Conservation (phyloP, 2,329 filamentous ascomycete genomes). For the Epichloe aotearoae region DNA sequence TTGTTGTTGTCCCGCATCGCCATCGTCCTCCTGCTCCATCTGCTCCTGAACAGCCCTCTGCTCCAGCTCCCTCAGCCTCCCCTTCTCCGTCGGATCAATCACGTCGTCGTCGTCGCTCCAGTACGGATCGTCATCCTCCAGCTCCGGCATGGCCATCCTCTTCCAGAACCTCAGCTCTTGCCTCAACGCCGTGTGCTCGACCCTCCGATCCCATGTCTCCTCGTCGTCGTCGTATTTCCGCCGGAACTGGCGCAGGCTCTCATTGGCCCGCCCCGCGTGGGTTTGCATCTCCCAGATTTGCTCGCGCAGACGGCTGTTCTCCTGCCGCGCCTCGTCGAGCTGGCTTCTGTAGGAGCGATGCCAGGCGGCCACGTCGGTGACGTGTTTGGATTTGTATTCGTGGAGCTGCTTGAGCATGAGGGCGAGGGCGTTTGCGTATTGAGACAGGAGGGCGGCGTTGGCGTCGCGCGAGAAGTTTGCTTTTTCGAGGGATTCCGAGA, state of each 20-base stretch:
- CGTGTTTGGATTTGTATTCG: slow-evolving; percentile 50
- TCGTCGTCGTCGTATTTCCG: slow-evolving; percentile 43
- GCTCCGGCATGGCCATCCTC: slow-evolving; percentile 48
- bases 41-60: slow-evolving; percentile 29
- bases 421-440: slow-evolving; percentile 44
- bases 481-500: slow-evolving; percentile 49
- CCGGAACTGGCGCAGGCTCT: slow-evolving; percentile 42
- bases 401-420: slow-evolving; percentile 51
- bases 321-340: slow-evolving; percentile 50
- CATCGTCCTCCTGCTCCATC: slow-evolving; percentile 22
- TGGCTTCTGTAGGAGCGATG: slow-evolving; percentile 53
- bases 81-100: slow-evolving; percentile 47
- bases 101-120: slow-evolving; percentile 55
- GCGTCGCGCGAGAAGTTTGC: slow-evolving; percentile 46
- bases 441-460: slow-evolving; percentile 43
- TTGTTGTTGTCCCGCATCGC: slow-evolving; percentile 10
- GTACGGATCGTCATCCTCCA: slow-evolving; percentile 45
- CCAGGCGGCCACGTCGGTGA: slow-evolving; percentile 49
- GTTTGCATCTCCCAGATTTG: slow-evolving; percentile 56
- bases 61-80: slow-evolving; percentile 37
- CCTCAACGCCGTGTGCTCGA: slow-evolving; percentile 37
- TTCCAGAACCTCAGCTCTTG: slow-evolving; percentile 56
- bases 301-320: slow-evolving; percentile 48
- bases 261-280: slow-evolving; percentile 45
- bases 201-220: slow-evolving; percentile 36